phyloP scores from a whole-genome alignment of 176 grass and related monocot species.

The Rhynchospora pubera region DNA sequence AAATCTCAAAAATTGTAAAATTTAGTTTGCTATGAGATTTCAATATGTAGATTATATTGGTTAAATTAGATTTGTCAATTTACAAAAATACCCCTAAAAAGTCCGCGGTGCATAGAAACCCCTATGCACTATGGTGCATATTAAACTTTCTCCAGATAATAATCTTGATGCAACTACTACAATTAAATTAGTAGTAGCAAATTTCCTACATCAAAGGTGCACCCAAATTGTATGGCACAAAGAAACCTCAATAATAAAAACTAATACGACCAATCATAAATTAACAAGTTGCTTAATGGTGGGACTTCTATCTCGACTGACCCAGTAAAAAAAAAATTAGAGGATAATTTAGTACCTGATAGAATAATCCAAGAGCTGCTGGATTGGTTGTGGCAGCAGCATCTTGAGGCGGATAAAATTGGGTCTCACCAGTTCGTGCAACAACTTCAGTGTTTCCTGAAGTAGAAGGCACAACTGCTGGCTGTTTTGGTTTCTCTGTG shows the following conservation, averaged over 20 bases:
- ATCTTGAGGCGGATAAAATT: conserved; percentile 51
- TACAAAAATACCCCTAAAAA: too few species aligned
- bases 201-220: background rate
- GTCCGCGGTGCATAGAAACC: too few species aligned
- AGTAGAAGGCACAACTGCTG: conserved; percentile 21
- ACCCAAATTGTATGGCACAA: background rate
- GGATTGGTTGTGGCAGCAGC: conserved; percentile 34
- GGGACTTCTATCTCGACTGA: background rate
- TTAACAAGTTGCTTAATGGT: background rate
- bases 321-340: background rate
- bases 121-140: too few species aligned
- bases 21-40: too few species aligned
- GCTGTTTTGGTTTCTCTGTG: conserved; percentile 21
- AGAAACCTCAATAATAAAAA: background rate
- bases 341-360: conserved; percentile 45
- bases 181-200: background rate
- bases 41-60: too few species aligned
- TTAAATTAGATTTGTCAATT: too few species aligned
- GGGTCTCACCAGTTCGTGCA: conserved; percentile 44
- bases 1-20: too few species aligned
- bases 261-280: background rate
- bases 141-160: too few species aligned
- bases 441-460: conserved; percentile 25
- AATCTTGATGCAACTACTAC: background rate
- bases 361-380: conserved; percentile 65